A percentile compares a stretch with the other conserved stretches of the same genome.
Conservation (phyloP, 2,329 filamentous ascomycete species). For the Sporothrix curviconia region DNA sequence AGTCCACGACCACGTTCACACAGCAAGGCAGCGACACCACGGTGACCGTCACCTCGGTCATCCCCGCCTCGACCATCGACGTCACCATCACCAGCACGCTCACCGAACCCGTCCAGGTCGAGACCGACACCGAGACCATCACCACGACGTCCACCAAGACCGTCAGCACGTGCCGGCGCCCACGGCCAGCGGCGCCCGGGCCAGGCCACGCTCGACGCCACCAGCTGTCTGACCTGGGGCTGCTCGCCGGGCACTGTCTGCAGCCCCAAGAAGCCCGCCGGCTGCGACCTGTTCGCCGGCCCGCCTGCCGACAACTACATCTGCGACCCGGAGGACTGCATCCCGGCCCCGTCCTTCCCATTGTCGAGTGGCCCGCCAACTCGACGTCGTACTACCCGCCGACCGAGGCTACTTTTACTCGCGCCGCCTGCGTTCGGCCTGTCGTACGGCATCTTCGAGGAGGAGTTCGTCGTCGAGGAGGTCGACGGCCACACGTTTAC, state of each 20-base stretch:
- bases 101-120: not conserved
- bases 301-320: conserved; percentile 40
- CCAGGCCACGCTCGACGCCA: conserved; percentile 25
- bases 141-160: conserved; percentile 14
- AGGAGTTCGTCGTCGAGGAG: conserved; percentile 33
- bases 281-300: conserved; percentile 46
- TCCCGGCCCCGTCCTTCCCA: conserved; percentile 33
- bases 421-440: conserved; percentile 57
- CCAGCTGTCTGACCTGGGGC: conserved; percentile 45
- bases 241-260: conserved; percentile 49
- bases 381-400: conserved; percentile 46
- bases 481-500: conserved; percentile 32
- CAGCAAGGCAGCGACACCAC: conserved; percentile 7
- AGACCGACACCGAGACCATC: not conserved
- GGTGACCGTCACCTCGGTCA: conserved; percentile 11
- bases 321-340: conserved; percentile 41
- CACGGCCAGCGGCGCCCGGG: conserved; percentile 24
- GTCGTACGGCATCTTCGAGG: conserved; percentile 54
- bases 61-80: conserved; percentile 13
- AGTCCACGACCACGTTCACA: conserved; percentile 7
- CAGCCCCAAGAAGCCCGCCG: conserved; percentile 41
- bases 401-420: conserved; percentile 56
- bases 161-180: conserved; percentile 39
- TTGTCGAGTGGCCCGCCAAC: conserved; percentile 38
- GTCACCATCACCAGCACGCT: conserved; percentile 15